Evolutionary conservation across 2,329 filamentous ascomycete genomes (phyloP).

Genomic region (Phialocephala sp.): DNA sequence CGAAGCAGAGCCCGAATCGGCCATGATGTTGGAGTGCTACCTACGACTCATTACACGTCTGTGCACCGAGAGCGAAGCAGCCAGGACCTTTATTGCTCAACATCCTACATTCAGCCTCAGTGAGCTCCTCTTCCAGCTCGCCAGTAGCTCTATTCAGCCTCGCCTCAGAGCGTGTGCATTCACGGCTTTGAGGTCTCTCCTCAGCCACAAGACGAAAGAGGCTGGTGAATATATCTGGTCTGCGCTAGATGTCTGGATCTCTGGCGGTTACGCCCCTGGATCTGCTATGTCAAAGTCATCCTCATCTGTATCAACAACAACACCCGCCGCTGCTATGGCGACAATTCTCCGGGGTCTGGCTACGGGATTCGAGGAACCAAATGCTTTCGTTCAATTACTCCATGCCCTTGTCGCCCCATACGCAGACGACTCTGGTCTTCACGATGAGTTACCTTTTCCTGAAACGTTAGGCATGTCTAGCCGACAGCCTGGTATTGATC

Average conservation of each 20-base stretch:
- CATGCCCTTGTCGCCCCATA: conserved; percentile 73
- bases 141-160: conserved; percentile 75
- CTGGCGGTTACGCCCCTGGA: conserved; percentile 58
- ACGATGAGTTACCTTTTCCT: conserved; percentile 83
- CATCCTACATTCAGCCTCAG: conserved; percentile 70
- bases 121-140: conserved; percentile 77
- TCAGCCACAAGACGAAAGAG: conserved; percentile 72
- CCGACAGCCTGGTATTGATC: conserved; percentile 84
- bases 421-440: conserved; percentile 63
- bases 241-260: conserved; percentile 79
- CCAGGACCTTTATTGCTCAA: conserved; percentile 75
- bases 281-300: conserved; percentile 48
- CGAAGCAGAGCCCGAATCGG: conserved; percentile 86
- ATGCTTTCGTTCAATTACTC: conserved; percentile 81
- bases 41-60: conserved; percentile 86
- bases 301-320: conserved; percentile 28
- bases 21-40: conserved; percentile 97
- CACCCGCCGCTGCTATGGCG: conserved; percentile 56
- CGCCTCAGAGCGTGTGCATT: conserved; percentile 86
- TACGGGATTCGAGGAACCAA: conserved; percentile 81
- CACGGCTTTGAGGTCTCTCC: conserved; percentile 74
- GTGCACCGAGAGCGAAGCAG: conserved; percentile 72
- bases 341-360: conserved; percentile 76
- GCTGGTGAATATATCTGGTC: conserved; percentile 80
- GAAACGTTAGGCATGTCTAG: conserved; percentile 80